These are phyloP conservation scores for Dendrobium catenatum DNA, from an alignment of 106 monocot species.

Conservation along the genomic window DNA sequence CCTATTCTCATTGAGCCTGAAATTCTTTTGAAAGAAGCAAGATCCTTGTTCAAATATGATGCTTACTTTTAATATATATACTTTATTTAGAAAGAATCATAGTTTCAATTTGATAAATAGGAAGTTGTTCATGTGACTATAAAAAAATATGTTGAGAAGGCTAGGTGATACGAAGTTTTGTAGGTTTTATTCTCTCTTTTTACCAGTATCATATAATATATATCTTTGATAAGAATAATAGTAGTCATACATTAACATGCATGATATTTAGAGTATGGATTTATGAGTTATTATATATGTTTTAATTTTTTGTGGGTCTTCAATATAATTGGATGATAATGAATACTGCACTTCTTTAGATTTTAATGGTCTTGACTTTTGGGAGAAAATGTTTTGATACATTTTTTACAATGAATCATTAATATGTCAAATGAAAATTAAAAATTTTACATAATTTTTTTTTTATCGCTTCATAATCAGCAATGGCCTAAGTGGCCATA, in stretches of 20 bases:
- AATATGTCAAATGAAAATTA: no score
- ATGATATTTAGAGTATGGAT: no score
- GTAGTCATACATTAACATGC: background rate
- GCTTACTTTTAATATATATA: background rate
- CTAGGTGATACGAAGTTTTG: background rate
- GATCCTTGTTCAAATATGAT: no score
- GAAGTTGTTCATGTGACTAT: background rate
- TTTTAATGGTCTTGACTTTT: background rate
- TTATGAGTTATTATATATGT: background rate
- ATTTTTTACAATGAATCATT: no score
- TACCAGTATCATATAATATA: background rate
- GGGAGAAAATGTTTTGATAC: background rate
- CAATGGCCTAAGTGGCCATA: no score
- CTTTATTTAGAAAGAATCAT: background rate
- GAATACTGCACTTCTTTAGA: background rate
- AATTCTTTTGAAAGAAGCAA: no score
- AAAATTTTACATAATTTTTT: no score
- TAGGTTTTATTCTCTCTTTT: background rate
- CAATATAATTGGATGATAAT: background rate
- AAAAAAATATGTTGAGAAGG: no score
- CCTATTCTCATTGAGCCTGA: no score
- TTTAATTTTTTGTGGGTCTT: background rate
- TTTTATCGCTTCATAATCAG: no score
- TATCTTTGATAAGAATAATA: background rate
- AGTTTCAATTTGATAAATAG: background rate